Evolutionary conservation across 2,329 filamentous ascomycete genomes (phyloP), one percentile per base, ranked within the genome.

Genomic region (Apiospora malaysiana): DNA sequence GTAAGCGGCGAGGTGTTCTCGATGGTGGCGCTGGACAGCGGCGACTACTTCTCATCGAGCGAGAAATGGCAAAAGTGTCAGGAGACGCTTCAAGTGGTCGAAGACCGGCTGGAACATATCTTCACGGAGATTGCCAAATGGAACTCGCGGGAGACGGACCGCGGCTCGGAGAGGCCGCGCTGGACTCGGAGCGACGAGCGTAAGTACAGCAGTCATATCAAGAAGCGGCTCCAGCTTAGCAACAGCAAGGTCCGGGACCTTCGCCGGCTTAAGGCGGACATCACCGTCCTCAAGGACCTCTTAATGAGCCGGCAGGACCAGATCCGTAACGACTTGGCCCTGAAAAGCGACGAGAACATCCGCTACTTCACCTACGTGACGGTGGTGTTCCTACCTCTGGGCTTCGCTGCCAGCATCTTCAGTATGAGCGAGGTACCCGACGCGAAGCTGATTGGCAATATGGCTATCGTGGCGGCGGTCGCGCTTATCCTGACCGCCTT

Each of bases 351-450:
- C 0, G 75, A 79, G 59, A 77, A 81, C 65, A 76, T 81, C 63
- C 75, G 75, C 0, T 74, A 77, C 51, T 81, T 82, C 69, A 81
- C 80, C 0, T 80, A 80, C 67, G 77, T 79, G 4, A 82, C 79
- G 0, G 77, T 79, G 5, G 75, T 81, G 27, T 81, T 81, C 71
- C 71, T 81, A 2, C 79, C 79, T 0, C 71, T 79, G 0, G 77
- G 79, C 9, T 78, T 82, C 37, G 77, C 77, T 1, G 71, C 77
- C 2, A 77, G 76, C 42, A 71, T 81, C 4, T 80, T 79, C 71
- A 80, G 80, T 59, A 81, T 81, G 78, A 74, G 68, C 42, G 76
- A 71, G 2, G 40, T 71, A 23, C 78, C 79, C 5, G 59, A 67
- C 6, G 37, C n/a, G 5, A 45, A 59, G 1, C 68, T 77, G n/a